A percentile compares a stretch with the other conserved stretches of the same genome.
phyloP scores from a whole-genome alignment of 1,139 yeast species.

The Sugiyamaella paludigena region DNA sequence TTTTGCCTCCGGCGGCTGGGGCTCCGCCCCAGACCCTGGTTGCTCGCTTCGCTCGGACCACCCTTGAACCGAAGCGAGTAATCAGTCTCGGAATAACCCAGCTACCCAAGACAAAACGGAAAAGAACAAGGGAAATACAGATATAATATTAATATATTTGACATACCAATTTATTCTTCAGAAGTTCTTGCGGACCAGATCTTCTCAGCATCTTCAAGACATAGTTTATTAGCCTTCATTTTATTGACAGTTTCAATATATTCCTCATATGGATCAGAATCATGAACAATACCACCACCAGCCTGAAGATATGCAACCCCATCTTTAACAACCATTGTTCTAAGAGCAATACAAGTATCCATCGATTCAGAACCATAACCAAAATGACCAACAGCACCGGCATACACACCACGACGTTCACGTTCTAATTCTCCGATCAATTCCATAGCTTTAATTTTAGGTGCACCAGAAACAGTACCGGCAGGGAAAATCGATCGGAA shows the following conservation, averaged over 20 bases:
- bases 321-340: constrained; percentile 94
- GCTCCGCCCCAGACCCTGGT: constrained; percentile 7
- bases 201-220: constrained; percentile 86
- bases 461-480: constrained; percentile 98
- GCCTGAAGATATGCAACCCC: constrained; percentile 93
- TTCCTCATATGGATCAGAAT: constrained; percentile 93
- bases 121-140: too few species aligned
- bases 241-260: constrained; percentile 95
- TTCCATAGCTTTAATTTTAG: constrained; percentile 96
- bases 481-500: constrained; percentile 98
- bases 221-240: constrained; percentile 88
- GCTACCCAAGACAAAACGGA: constrained; percentile 4
- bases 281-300: constrained; percentile 96
- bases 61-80: constrained; percentile 4
- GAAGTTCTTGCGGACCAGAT: constrained; percentile 53
- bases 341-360: constrained; percentile 96
- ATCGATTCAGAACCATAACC: constrained; percentile 87
- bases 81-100: constrained; percentile 3
- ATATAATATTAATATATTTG: background rate
- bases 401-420: constrained; percentile 94
- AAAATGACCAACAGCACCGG: constrained; percentile 99
- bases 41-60: constrained; percentile 4
- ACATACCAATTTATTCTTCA: background rate
- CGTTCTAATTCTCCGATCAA: constrained; percentile 82
- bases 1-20: background rate